Conservation (phyloP, 495 filamentous ascomycete genomes). For the Daldinia grandis region DNA sequence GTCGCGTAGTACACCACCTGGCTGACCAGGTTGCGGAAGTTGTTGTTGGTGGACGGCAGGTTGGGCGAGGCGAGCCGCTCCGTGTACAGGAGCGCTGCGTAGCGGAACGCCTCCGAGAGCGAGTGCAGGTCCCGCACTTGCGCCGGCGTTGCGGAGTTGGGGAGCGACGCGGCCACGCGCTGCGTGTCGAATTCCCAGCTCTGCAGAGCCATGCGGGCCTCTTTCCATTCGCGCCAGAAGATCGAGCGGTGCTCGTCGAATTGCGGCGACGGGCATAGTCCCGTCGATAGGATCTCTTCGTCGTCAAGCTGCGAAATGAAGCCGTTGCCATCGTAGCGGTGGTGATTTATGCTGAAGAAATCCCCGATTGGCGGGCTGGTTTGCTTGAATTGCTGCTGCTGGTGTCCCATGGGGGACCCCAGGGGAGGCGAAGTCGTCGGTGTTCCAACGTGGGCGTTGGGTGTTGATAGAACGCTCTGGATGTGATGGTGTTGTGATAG, state of each 20-base stretch:
- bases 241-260: constrained; percentile 64
- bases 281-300: constrained; percentile 49
- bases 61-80: constrained; percentile 85
- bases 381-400: constrained; percentile 65
- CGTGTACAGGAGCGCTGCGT: constrained; percentile 87
- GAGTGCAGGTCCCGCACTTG: constrained; percentile 64
- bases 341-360: constrained; percentile 43
- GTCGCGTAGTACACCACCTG: constrained; percentile 83
- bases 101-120: constrained; percentile 88
- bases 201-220: constrained; percentile 77
- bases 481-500: constrained; percentile 78
- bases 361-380: constrained; percentile 22
- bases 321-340: constrained; percentile 70
- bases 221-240: constrained; percentile 90
- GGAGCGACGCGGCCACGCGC: constrained; percentile 53
- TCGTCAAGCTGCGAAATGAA: constrained; percentile 63
- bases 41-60: constrained; percentile 75
- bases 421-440: constrained; percentile 48
- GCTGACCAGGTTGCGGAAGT: constrained; percentile 83
- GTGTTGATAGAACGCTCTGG: constrained; percentile 45
- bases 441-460: constrained; percentile 37
- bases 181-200: constrained; percentile 77
- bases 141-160: constrained; percentile 53
- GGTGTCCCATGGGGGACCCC: constrained; percentile 53
- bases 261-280: constrained; percentile 46